Conservation (phyloP, 2,329 filamentous ascomycete genomes). For the Hansfordia pulvinata region DNA sequence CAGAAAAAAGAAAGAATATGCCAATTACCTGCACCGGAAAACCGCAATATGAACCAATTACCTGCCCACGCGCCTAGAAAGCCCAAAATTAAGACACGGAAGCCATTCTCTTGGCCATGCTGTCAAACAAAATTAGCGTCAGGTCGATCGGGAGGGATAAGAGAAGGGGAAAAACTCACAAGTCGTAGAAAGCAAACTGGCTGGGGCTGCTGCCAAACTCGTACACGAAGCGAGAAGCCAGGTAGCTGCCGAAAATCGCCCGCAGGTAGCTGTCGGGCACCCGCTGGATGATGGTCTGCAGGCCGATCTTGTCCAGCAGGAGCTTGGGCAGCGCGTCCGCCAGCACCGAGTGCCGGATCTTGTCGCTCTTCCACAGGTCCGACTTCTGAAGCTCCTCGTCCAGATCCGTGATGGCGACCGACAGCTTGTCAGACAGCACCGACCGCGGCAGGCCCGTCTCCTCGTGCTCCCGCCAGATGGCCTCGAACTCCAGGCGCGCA, state of each 20-base stretch:
- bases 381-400: conserved; percentile 94
- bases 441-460: conserved; percentile 67
- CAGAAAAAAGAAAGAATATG: too few species aligned
- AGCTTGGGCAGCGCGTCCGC: conserved; percentile 75
- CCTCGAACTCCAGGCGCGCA: conserved; percentile 88
- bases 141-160: not conserved
- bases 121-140: conserved; percentile 21
- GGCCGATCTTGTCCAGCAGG: conserved; percentile 76
- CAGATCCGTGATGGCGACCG: conserved; percentile 84
- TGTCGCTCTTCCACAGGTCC: conserved; percentile 76
- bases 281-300: conserved; percentile 74
- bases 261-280: conserved; percentile 88
- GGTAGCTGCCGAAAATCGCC: conserved; percentile 90
- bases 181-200: conserved; percentile 98
- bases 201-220: conserved; percentile 84
- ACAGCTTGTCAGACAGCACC: conserved; percentile 83
- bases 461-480: conserved; percentile 92
- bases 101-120: conserved; percentile 54
- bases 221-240: conserved; percentile 93
- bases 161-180: conserved; percentile 46
- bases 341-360: conserved; percentile 65
- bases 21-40: too few species aligned
- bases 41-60: too few species aligned
- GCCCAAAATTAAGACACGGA: conserved; percentile 21
- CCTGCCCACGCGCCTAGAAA: too few species aligned